Conservation (phyloP, 306 rosid species). For the Quillaja saponaria region DNA sequence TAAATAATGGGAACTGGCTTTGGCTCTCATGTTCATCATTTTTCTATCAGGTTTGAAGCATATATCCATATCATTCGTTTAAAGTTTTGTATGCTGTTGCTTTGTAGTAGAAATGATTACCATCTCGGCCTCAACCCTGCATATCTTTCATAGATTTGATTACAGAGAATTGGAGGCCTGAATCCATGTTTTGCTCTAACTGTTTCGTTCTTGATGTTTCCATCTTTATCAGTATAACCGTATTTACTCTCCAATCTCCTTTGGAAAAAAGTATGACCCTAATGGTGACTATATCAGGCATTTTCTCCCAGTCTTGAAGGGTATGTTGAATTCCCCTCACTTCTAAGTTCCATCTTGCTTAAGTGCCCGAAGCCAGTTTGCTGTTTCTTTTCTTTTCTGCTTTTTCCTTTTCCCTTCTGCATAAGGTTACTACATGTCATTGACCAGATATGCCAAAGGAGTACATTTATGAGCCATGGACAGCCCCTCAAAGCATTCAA, state of each 20-base stretch:
- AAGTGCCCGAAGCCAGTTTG: too few relatives aligned
- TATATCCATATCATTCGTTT: not conserved
- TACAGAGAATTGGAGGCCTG: too few relatives aligned
- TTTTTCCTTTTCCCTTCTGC: constrained; percentile 3
- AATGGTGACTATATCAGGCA: constrained; percentile 78
- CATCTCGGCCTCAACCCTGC: constrained; percentile 13
- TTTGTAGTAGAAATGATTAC: constrained; percentile 20
- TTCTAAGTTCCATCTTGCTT: constrained; percentile 20
- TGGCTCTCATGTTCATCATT: constrained; percentile 96
- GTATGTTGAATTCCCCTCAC: constrained; percentile 35
- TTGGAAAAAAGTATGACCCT: constrained; percentile 95
- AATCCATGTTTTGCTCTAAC: constrained; percentile 21
- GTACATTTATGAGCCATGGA: constrained; percentile 97
- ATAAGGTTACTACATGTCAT: constrained; percentile 18
- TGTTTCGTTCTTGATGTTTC: constrained; percentile 21
- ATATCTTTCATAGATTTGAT: too few relatives aligned
- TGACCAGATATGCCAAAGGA: constrained; percentile 80
- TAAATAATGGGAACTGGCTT: constrained; percentile 93
- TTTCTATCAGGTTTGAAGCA: constrained; percentile 76
- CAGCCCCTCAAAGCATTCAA: constrained; percentile 84
- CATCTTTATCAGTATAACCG: constrained; percentile 71
- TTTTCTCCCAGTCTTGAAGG: constrained; percentile 81
- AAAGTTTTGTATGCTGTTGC: constrained; percentile 3
- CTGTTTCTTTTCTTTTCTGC: too few relatives aligned
- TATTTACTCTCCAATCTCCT: constrained; percentile 79